Conservation (phyloP, 306 rosid genomes). For the Quercus dentata region DNA sequence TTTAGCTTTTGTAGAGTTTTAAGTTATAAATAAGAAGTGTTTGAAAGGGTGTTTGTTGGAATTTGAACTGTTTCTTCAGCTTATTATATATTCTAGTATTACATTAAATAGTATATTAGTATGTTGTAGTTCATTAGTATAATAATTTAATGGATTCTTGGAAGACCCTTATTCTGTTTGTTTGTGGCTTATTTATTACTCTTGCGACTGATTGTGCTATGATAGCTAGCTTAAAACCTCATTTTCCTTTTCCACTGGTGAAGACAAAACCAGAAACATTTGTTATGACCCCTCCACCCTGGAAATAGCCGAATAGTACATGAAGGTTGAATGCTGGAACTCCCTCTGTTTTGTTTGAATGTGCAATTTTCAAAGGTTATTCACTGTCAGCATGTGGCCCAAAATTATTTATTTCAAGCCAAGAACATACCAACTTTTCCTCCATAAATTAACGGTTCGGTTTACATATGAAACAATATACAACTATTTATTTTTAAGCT, state of each 20-base stretch:
- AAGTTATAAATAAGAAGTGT: constrained; percentile 1
- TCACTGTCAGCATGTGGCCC: too few species aligned
- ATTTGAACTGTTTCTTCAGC: neutral
- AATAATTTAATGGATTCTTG: neutral
- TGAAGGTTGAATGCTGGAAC: neutral
- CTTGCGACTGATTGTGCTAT: neutral
- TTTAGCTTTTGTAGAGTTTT: neutral
- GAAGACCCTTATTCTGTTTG: neutral
- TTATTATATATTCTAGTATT: neutral
- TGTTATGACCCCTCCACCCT: neutral
- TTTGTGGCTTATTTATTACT: neutral
- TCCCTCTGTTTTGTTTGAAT: neutral
- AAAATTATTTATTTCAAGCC: too few species aligned
- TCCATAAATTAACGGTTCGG: too few species aligned
- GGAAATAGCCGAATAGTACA: neutral
- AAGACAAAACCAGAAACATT: neutral
- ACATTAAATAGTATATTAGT: neutral
- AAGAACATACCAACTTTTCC: too few species aligned
- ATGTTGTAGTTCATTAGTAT: neutral
- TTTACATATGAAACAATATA: too few species aligned
- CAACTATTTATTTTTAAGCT: too few species aligned
- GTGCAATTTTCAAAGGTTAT: neutral
- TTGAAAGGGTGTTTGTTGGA: neutral
- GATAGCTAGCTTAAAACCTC: neutral
- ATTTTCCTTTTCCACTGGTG: neutral